Percentiles rank a stretch among this genome's conserved stretches.
Conservation (phyloP, 2,329 filamentous ascomycete genomes). For the Teratosphaeria gauchensis region DNA sequence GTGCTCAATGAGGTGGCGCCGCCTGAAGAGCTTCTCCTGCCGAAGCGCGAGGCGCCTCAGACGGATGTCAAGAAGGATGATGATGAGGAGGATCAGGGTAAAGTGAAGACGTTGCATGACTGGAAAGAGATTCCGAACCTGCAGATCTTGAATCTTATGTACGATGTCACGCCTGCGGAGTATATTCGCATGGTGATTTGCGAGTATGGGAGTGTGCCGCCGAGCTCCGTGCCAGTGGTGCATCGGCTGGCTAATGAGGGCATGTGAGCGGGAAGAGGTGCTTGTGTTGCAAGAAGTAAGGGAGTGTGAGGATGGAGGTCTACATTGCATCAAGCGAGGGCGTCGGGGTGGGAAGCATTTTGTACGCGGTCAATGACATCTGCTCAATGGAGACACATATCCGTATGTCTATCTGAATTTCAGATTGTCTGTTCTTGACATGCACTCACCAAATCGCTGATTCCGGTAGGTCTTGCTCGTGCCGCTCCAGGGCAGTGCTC, state of each 20-base stretch:
- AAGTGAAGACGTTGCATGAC: slow-evolving; percentile 32
- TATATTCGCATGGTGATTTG: slow-evolving; percentile 85
- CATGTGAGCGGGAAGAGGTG: slow-evolving; percentile 6
- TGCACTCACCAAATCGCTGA: too few species aligned
- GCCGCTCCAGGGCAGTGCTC: too few species aligned
- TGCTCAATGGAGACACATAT: too few species aligned
- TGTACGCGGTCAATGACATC: too few species aligned
- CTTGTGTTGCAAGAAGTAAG: too few species aligned
- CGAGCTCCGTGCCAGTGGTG: slow-evolving; percentile 72
- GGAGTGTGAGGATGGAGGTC: not conserved
- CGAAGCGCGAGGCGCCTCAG: not conserved
- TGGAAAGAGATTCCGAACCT: slow-evolving; percentile 52
- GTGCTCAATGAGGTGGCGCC: slow-evolving; percentile 88
- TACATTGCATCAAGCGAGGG: not conserved
- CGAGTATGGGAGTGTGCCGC: slow-evolving; percentile 78
- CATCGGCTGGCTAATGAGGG: slow-evolving; percentile 41
- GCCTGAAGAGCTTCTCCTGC: slow-evolving; percentile 50
- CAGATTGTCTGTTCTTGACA: too few species aligned
- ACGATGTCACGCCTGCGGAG: slow-evolving; percentile 81
- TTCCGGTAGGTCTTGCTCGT: too few species aligned
- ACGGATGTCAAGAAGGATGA: slow-evolving; percentile 12
- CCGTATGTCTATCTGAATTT: too few species aligned
- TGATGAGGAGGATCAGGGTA: slow-evolving; percentile 17
- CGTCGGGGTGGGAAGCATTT: not conserved
- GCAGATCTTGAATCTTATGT: slow-evolving; percentile 66